Evolutionary conservation across 2,329 filamentous ascomycete species (phyloP), one percentile per base, ranked within the genome.

Genomic region (Paracorniculantispora psalliotae): DNA sequence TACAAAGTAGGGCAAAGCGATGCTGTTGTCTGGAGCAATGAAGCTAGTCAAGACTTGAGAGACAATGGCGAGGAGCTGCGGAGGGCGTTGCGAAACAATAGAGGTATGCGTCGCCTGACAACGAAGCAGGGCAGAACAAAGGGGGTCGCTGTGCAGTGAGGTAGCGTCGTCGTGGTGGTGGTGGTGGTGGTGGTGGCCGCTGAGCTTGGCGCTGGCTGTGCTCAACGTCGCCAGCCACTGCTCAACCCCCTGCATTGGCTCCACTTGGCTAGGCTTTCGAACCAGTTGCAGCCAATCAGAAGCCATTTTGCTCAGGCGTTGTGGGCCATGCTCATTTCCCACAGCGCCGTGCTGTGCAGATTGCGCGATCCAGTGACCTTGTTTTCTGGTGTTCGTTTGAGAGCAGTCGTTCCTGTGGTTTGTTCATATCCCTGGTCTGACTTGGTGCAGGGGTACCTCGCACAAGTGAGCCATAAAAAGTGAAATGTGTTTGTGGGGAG

Each of bases 161-260:
- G n/a, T n/a, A n/a, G n/a, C n/a, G n/a, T n/a, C n/a, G n/a, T n/a
- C n/a, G n/a, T n/a, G n/a, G 6, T 33, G 6, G 30, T 33, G 12
- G 30, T 33, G n/a, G n/a, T n/a, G n/a, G n/a, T n/a, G n/a, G n/a
- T n/a, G n/a, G n/a, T n/a, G n/a, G n/a, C n/a, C n/a, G n/a, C n/a
- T n/a, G n/a, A n/a, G n/a, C n/a, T n/a, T 44, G 41, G 41, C n/a
- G 46, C 46, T 33, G 46, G 46, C 46, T 48, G 46, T 48, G 46
- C 46, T 48, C 46, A 48, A 28, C 44, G 9, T n/a, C 13, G 13
- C 17, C 37, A 21, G n/a, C 7, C 19, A 44, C 19, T n/a, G 41
- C 19, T 19, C 19, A 44, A 12, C 4, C 41, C 41, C 19, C 19
- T 44, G 39, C 46, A 30, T 12, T 28, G 30, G 43, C 53, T 48